These are phyloP conservation scores for Lagerstroemia speciosa DNA, from an alignment of 345 rosid species.

Conservation along the genomic window DNA sequence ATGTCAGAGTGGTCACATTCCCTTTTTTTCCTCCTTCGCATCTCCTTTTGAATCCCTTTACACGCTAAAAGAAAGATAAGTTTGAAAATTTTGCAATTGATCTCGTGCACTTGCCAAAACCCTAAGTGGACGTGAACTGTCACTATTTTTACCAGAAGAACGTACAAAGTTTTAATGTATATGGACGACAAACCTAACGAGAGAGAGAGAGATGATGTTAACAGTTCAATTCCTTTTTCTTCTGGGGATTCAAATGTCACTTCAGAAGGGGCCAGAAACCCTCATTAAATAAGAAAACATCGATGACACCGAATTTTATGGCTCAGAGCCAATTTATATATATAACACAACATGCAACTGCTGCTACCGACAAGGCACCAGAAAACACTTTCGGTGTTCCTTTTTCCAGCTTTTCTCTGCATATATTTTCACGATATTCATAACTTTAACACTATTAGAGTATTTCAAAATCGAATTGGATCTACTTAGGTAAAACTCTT, in stretches of 20 bases:
- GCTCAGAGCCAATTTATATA: constrained; percentile 7
- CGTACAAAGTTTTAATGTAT: neutral
- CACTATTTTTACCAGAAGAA: neutral
- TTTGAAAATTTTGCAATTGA: no score
- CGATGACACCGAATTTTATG: constrained; percentile 23
- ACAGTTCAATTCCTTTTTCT: no score
- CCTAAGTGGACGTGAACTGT: neutral
- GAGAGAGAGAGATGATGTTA: neutral
- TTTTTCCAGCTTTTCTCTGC: no score
- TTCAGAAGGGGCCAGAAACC: neutral
- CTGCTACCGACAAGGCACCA: neutral
- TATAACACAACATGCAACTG: neutral
- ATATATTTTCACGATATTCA: no score
- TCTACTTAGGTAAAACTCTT: no score
- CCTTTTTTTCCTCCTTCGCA: no score
- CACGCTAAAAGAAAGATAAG: no score
- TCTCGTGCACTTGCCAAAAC: neutral
- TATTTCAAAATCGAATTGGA: no score
- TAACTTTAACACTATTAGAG: no score
- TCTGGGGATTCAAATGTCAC: neutral
- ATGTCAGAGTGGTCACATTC: no score
- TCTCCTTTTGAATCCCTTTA: no score
- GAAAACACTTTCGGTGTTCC: no score
- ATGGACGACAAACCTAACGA: neutral
- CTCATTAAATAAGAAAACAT: constrained; percentile 2